A percentile compares a stretch with the other conserved stretches of the same genome.
Conservation (phyloP, 768 basidiomycete genomes). For the Serpula lacrymans region DNA sequence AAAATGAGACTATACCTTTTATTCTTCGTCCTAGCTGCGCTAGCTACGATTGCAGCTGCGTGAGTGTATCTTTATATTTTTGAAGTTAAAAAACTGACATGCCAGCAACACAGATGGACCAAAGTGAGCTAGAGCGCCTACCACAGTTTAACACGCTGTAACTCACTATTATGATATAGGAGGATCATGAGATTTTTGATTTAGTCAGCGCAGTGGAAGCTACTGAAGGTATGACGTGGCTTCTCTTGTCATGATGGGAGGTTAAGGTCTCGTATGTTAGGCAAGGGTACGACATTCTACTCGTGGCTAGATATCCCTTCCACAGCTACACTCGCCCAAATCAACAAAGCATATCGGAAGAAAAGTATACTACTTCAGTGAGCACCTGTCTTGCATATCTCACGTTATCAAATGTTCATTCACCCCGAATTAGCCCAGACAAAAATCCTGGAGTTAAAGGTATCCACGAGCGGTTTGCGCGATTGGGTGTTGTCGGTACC, state of each 20-base stretch:
- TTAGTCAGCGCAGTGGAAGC: slow-evolving; percentile 77
- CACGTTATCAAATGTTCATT: slow-evolving; percentile 7
- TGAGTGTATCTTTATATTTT: slow-evolving; percentile 35
- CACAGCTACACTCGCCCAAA: slow-evolving; percentile 70
- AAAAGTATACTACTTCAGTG: slow-evolving; percentile 90
- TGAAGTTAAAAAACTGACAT: slow-evolving; percentile 3
- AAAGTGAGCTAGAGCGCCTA: too few relatives aligned
- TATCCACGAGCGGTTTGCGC: slow-evolving; percentile 87
- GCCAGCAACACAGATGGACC: slow-evolving; percentile 54
- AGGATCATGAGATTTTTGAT: slow-evolving; percentile 97
- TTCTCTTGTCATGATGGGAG: not conserved
- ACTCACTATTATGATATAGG: too few relatives aligned
- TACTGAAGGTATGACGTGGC: slow-evolving; percentile 59
- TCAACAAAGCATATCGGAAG: slow-evolving; percentile 88
- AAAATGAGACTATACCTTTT: slow-evolving; percentile 50
- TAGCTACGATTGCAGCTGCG: slow-evolving; percentile 56
- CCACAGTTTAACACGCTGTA: too few relatives aligned
- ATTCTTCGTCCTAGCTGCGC: slow-evolving; percentile 46
- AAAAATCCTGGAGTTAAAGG: slow-evolving; percentile 87
- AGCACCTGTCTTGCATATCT: slow-evolving; percentile 25
- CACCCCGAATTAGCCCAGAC: slow-evolving; percentile 64
- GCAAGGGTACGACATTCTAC: slow-evolving; percentile 93
- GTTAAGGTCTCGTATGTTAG: slow-evolving; percentile 26
- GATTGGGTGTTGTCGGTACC: slow-evolving; percentile 79
- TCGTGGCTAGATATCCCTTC: slow-evolving; percentile 83